Conservation (phyloP, 352 stramenopile genomes). For the Thalassiosira livingstoniorum region DNA sequence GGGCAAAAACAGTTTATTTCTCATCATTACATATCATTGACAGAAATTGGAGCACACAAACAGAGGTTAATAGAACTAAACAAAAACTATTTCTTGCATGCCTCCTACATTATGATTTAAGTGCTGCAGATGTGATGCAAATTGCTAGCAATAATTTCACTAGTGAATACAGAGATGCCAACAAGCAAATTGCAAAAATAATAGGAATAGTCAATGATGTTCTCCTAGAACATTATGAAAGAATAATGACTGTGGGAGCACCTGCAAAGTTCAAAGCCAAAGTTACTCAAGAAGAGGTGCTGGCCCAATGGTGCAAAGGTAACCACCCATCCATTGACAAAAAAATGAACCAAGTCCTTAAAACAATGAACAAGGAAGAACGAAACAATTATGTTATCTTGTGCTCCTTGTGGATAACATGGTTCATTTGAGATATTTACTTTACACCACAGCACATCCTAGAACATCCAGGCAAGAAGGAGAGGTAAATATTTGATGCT, state of each 20-base stretch:
- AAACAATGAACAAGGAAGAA: constrained; percentile 35
- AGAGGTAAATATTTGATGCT: constrained; percentile 41
- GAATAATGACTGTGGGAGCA: constrained; percentile 8
- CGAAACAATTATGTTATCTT: constrained; percentile 27
- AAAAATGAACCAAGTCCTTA: constrained; percentile 1
- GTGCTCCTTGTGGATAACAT: constrained; percentile 11
- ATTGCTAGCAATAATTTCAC: constrained; percentile 12
- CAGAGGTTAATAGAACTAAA: background rate
- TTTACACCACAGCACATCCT: constrained; percentile 44
- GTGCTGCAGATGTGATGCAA: constrained; percentile 1
- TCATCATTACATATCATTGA: background rate
- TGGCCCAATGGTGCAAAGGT: constrained; percentile 4
- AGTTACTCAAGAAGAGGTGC: background rate
- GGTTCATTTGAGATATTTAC: constrained; percentile 35
- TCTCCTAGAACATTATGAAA: background rate
- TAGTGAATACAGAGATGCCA: constrained; percentile 10
- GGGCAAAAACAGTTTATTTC: background rate
- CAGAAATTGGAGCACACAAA: background rate
- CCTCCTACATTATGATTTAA: constrained; percentile 16
- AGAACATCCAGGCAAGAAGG: constrained; percentile 30
- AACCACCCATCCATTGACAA: constrained; percentile 10
- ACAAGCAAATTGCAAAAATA: background rate
- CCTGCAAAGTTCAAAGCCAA: constrained; percentile 5
- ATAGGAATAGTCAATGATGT: background rate
- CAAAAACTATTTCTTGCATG: background rate